phyloP scores from a whole-genome alignment of 2,329 filamentous ascomycete genomes.

The Alternaria triticimaculans region DNA sequence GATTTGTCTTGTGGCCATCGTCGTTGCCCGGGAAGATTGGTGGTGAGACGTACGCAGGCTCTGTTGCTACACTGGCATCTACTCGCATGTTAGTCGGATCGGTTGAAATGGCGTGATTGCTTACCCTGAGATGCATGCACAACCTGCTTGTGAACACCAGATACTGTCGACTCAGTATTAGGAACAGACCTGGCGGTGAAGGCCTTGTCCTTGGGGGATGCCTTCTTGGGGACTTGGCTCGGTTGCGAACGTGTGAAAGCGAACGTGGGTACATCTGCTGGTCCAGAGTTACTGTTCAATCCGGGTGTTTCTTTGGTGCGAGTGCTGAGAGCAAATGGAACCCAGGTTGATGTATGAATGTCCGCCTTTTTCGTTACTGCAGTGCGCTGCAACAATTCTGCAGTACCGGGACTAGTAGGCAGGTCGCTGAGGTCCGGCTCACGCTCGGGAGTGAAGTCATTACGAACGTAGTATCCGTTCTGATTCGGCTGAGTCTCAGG shows the following conservation, averaged over 20 bases:
- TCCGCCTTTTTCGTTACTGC: neutral
- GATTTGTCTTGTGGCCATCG: neutral
- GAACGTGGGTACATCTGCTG: constrained; percentile 1
- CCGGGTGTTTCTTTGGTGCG: neutral
- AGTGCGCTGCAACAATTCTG: constrained; percentile 6
- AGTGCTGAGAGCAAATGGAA: neutral
- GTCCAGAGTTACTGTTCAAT: neutral
- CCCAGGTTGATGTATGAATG: neutral
- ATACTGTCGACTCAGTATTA: neutral
- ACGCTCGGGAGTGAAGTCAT: neutral
- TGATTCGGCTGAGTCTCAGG: constrained; percentile 29
- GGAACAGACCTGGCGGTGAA: neutral
- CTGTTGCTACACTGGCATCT: neutral
- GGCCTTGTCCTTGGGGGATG: neutral
- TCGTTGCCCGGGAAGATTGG: neutral
- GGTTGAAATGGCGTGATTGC: neutral
- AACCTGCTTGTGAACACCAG: neutral
- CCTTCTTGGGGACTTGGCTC: neutral
- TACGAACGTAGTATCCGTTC: neutral
- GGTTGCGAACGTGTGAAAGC: neutral
- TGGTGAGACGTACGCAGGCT: neutral
- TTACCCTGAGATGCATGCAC: neutral
- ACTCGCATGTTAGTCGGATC: neutral
- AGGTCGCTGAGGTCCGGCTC: neutral
- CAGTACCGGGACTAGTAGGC: constrained; percentile 3